These are phyloP conservation scores for Metschnikowia koreensis DNA, from an alignment of 805 yeast genomes.

Conservation along the genomic window DNA sequence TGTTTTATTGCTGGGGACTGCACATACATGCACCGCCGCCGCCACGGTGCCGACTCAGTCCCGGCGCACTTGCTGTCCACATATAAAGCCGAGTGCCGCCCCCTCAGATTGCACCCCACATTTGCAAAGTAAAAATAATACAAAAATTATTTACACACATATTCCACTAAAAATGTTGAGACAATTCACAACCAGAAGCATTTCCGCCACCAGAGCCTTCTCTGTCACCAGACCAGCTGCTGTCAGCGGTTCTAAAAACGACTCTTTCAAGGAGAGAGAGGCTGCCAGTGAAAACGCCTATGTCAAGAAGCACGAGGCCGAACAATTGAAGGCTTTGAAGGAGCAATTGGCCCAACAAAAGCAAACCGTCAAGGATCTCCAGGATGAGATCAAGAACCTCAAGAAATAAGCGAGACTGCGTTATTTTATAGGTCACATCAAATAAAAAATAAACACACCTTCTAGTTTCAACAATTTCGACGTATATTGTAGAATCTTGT, in stretches of 20 bases:
- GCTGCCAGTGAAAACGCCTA: slow-evolving; percentile 85
- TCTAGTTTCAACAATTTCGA: no score
- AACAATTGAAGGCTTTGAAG: slow-evolving; percentile 72
- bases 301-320: slow-evolving; percentile 87
- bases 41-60: neutral
- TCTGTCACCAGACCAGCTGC: slow-evolving; percentile 16
- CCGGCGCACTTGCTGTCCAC: no score
- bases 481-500: no score
- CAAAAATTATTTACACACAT: neutral
- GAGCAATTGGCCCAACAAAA: slow-evolving; percentile 77
- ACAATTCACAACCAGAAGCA: slow-evolving; percentile 18
- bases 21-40: neutral
- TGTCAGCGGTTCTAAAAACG: slow-evolving; percentile 14
- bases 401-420: slow-evolving; percentile 37
- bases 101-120: neutral
- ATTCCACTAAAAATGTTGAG: slow-evolving; percentile 17
- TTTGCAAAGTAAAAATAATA: neutral
- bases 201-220: slow-evolving; percentile 16
- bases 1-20: neutral
- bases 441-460: no score
- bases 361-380: slow-evolving; percentile 50
- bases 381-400: slow-evolving; percentile 48
- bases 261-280: slow-evolving; percentile 71
- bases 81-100: neutral
- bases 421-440: no score